These are phyloP conservation scores for Cercospora beticola DNA, from an alignment of 2,329 filamentous ascomycete genomes.

Conservation along the genomic window DNA sequence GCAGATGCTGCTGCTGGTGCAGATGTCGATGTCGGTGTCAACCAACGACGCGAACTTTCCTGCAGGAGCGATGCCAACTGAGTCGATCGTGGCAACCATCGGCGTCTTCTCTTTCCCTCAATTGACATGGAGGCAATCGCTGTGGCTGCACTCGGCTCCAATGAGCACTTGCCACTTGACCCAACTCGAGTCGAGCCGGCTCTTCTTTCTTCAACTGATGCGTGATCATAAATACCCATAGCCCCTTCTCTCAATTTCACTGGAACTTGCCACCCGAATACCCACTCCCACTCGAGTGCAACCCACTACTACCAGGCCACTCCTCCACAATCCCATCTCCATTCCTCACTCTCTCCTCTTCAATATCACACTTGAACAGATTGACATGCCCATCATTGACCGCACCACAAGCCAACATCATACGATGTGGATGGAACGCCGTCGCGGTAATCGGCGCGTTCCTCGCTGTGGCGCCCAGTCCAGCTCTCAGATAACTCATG, in stretches of 20 bases:
- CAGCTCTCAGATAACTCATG: constrained; percentile 55
- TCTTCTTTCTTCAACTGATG: background rate
- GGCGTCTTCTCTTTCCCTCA: background rate
- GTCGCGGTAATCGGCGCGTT: constrained; percentile 83
- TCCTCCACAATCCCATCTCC: constrained; percentile 15
- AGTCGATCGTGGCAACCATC: background rate
- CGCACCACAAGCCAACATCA: constrained; percentile 84
- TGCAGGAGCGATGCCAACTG: background rate
- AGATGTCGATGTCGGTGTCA: background rate
- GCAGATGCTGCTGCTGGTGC: background rate
- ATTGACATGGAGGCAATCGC: background rate
- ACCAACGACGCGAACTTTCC: background rate
- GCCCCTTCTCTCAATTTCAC: background rate
- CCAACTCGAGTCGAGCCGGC: background rate
- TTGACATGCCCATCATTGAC: constrained; percentile 88
- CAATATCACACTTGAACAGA: constrained; percentile 58
- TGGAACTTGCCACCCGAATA: background rate
- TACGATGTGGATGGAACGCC: constrained; percentile 91
- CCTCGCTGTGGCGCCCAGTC: constrained; percentile 27
- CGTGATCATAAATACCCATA: background rate
- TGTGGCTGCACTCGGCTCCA: background rate
- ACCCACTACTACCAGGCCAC: constrained; percentile 2
- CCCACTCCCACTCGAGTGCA: constrained; percentile 1
- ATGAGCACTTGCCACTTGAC: background rate
- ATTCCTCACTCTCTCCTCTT: constrained; percentile 23